Evolutionary conservation across 2,329 filamentous ascomycete species (phyloP).

Genomic region (Penicillium sclerotiorum): DNA sequence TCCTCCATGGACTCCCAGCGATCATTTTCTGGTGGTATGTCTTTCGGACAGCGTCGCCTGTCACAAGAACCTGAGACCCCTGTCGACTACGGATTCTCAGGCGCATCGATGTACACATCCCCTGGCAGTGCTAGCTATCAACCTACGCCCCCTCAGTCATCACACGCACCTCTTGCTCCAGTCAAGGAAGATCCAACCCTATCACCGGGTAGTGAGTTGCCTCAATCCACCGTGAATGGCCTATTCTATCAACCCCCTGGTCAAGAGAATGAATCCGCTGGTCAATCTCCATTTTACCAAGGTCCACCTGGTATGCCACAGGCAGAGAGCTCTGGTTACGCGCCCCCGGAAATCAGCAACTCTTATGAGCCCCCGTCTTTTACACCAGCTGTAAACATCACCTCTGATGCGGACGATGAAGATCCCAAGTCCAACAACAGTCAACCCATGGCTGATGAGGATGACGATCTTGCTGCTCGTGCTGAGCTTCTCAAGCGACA

Average conservation of each 20-base stretch:
- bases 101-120: slow-evolving; percentile 34
- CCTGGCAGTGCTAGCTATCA: slow-evolving; percentile 37
- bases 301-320: slow-evolving; percentile 23
- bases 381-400: slow-evolving; percentile 37
- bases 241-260: slow-evolving; percentile 26
- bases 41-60: slow-evolving; percentile 38
- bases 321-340: slow-evolving; percentile 36
- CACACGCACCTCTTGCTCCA: slow-evolving; percentile 43
- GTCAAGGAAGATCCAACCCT: slow-evolving; percentile 42
- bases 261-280: slow-evolving; percentile 8
- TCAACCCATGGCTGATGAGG: slow-evolving; percentile 79
- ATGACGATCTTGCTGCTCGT: slow-evolving; percentile 62
- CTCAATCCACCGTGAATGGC: slow-evolving; percentile 29
- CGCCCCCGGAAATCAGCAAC: slow-evolving; percentile 30
- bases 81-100: slow-evolving; percentile 37
- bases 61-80: slow-evolving; percentile 41
- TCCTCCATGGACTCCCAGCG: slow-evolving; percentile 53
- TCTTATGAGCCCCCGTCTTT: slow-evolving; percentile 44
- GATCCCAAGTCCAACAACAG: slow-evolving; percentile 72
- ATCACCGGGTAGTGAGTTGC: slow-evolving; percentile 25
- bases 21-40: slow-evolving; percentile 39
- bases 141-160: slow-evolving; percentile 40
- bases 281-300: slow-evolving; percentile 31
- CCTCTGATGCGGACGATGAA: slow-evolving; percentile 31
- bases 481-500: slow-evolving; percentile 57